Evolutionary conservation across 371 early-diverging fungal genomes (phyloP).

Genomic region (Mortierella sp.): DNA sequence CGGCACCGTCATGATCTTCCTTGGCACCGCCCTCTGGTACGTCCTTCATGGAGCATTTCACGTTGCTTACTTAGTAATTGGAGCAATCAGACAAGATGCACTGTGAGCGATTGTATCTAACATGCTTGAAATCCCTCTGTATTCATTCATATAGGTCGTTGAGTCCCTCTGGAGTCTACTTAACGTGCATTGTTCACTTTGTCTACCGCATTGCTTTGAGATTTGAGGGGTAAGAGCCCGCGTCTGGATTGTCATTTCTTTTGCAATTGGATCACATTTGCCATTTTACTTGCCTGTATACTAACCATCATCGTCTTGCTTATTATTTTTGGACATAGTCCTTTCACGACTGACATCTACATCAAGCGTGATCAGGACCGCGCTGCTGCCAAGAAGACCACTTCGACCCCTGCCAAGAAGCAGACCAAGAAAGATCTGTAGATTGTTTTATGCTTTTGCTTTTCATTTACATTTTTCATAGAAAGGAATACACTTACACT

Average conservation of each 20-base stretch:
- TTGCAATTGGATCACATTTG: neutral
- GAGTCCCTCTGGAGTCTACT: conserved; percentile 77
- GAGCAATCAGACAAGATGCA: too few species aligned
- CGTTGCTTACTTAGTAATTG: neutral
- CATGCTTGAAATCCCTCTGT: neutral
- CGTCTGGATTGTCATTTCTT: neutral
- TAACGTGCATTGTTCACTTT: conserved; percentile 79
- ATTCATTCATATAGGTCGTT: conserved; percentile 61
- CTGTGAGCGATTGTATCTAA: neutral
- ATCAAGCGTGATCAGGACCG: conserved; percentile 68
- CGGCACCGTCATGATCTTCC: conserved; percentile 91
- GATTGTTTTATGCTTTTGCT: neutral
- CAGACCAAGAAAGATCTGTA: conserved; percentile 41
- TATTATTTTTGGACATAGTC: conserved; percentile 52
- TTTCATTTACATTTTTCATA: neutral
- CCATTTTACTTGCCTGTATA: neutral
- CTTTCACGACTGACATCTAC: conserved; percentile 88
- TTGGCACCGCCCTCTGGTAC: conserved; percentile 90
- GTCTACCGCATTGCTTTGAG: conserved; percentile 81
- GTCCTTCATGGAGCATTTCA: neutral
- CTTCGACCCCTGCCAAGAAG: conserved; percentile 20
- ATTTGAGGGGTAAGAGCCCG: conserved; percentile 81
- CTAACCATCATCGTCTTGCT: neutral
- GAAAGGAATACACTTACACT: neutral
- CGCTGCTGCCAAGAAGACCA: conserved; percentile 20